These are phyloP conservation scores for Sanghuangporus sanghuang DNA, from an alignment of 1,284 basidiomycete species.

Conservation along the genomic window DNA sequence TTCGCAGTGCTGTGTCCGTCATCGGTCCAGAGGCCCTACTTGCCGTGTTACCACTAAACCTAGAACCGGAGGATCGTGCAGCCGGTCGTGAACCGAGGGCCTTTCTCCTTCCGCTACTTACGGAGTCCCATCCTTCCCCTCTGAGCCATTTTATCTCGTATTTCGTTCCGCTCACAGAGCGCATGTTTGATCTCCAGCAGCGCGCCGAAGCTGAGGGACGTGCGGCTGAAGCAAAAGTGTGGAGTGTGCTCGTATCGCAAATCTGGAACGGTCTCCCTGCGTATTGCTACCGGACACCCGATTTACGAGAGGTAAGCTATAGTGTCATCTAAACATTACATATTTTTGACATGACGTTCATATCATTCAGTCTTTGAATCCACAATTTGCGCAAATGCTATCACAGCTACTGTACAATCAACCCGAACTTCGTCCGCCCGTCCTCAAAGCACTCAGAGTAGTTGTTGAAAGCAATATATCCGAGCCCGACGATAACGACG, in stretches of 20 bases:
- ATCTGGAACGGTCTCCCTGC: conserved; percentile 89
- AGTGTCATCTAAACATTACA: not conserved
- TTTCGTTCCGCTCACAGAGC: conserved; percentile 92
- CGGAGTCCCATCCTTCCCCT: conserved; percentile 76
- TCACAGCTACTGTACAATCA: conserved; percentile 91
- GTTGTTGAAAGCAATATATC: conserved; percentile 72
- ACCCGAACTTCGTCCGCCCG: conserved; percentile 74
- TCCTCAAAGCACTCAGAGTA: conserved; percentile 77
- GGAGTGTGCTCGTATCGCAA: conserved; percentile 89
- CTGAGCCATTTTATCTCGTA: conserved; percentile 84
- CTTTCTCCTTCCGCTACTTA: conserved; percentile 87
- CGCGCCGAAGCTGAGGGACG: conserved; percentile 68
- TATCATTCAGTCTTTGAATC: conserved; percentile 53
- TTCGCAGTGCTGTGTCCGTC: conserved; percentile 81
- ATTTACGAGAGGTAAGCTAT: conserved; percentile 46
- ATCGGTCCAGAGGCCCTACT: conserved; percentile 85
- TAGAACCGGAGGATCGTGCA: conserved; percentile 71
- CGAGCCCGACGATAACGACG: not conserved
- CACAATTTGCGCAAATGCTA: conserved; percentile 80
- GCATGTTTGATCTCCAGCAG: conserved; percentile 85
- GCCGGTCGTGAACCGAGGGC: conserved; percentile 72
- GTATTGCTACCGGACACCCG: conserved; percentile 67
- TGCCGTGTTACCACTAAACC: conserved; percentile 75
- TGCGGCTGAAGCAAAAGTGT: conserved; percentile 86
- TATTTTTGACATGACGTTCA: conserved; percentile 13